Base-by-base conservation (phyloP, 179 eudicot genomes). In the Vitellaria paradoxa region DNA sequence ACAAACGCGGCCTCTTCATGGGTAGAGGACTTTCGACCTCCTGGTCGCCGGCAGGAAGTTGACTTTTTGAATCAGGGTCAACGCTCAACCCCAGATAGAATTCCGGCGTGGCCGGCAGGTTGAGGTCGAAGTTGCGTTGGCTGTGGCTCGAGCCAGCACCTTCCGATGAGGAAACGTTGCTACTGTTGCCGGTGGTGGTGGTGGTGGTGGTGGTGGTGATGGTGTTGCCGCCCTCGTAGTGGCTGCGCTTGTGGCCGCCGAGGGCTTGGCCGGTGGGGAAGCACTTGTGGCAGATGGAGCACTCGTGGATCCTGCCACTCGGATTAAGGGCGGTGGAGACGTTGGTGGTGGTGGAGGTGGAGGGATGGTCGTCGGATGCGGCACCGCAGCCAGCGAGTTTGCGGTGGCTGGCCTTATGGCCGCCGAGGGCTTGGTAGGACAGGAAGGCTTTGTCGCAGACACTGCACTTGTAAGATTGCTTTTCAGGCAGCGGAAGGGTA, bases 211-310 rank as follows among this genome's bases (percentile, higher is more conserved):
- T 53, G 67, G 70, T 45, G 72, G 72, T 64, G 23, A 2, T 40
- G 24, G 83, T 81, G 26, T 77, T 81, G 71, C 83, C 79, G 21
- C 92, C 91, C 9, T 91, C 92, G 57, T 91, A 91, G 86, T 91
- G 96, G 72, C 90, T 84, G 21, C 96, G 85, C 81, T 87, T 87
- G 87, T 91, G 96, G 42, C 96, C 96, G 50, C 96, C 96, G 14
- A 91, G 82, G 42, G 96, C 96, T 66, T 90, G 93, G 2, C 93
- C 93, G 40, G 91, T 83, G 47, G 82, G 84, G 70, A 90, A 90
- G 5, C 76, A 37, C 79, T 78, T 80, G 79, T 83, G 79, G 69
- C 93, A 89, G 71, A 89, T 72, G 17, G 89, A 65, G 72, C 93
- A 89, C 76, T 80, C 85, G 74, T 89, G 93, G 26, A 83, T 18